These are phyloP conservation scores for Anacardium occidentale DNA, from an alignment of 345 rosid species.

Conservation along the genomic window DNA sequence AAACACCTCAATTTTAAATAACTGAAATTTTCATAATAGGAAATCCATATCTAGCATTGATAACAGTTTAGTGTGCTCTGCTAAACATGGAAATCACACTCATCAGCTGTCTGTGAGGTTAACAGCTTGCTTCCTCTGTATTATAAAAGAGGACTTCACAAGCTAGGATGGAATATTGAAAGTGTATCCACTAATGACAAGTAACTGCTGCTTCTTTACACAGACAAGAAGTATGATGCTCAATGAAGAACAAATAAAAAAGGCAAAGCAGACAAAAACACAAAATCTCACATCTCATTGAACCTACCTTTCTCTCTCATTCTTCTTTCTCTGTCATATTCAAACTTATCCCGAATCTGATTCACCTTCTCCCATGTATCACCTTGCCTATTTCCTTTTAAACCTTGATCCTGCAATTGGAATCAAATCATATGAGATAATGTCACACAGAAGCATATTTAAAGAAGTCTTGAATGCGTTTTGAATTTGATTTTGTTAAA, in stretches of 20 bases:
- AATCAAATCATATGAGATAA: background rate
- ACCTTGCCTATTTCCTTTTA: constrained; percentile 50
- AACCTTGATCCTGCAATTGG: constrained; percentile 50
- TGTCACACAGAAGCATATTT: background rate
- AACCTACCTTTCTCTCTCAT: constrained; percentile 75
- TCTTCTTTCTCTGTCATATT: constrained; percentile 75
- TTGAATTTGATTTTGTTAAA: background rate
- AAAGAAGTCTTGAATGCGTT: background rate
- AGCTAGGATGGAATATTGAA: background rate
- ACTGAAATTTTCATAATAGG: background rate
- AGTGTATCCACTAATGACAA: background rate
- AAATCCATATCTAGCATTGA: background rate
- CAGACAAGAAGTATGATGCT: background rate
- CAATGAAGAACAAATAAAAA: too few species aligned
- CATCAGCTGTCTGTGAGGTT: background rate
- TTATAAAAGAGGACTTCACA: background rate
- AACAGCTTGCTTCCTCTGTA: background rate
- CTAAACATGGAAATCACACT: background rate
- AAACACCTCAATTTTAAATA: background rate
- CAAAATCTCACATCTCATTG: background rate
- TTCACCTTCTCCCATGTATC: constrained; percentile 56
- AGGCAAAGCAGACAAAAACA: background rate
- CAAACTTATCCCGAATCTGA: constrained; percentile 78
- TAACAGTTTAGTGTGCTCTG: background rate
- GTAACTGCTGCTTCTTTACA: background rate